phyloP scores from a whole-genome alignment of 2,329 filamentous ascomycete genomes.

The Pseudovirgaria hyperparasitica region DNA sequence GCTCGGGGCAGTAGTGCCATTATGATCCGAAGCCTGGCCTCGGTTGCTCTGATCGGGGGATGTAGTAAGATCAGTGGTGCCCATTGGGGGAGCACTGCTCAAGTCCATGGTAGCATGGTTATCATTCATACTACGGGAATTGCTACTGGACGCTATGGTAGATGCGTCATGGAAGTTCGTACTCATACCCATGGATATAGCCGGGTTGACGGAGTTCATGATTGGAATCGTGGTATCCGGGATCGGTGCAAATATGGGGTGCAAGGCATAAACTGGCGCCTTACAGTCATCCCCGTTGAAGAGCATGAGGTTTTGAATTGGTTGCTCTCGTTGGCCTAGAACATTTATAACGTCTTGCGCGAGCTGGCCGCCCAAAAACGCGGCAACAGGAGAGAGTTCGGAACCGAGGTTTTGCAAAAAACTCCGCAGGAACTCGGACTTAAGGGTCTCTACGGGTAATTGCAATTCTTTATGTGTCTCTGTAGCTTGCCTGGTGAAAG shows the following conservation, averaged over 20 bases:
- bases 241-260: constrained; percentile 42
- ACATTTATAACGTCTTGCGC: constrained; percentile 98
- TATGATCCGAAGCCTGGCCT: too few relatives aligned
- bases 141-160: too few relatives aligned
- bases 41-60: too few relatives aligned
- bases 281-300: constrained; percentile 78
- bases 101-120: too few relatives aligned
- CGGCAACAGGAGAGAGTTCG: constrained; percentile 76
- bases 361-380: constrained; percentile 78
- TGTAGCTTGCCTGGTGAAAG: constrained; percentile 66
- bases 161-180: too few relatives aligned
- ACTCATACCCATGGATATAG: too few relatives aligned
- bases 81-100: too few relatives aligned
- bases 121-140: too few relatives aligned
- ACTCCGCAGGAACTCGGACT: constrained; percentile 54
- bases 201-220: constrained; percentile 3
- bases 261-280: constrained; percentile 68
- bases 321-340: constrained; percentile 78
- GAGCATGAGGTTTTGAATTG: constrained; percentile 86
- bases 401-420: constrained; percentile 79
- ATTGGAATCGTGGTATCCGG: background rate
- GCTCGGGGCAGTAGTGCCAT: too few relatives aligned
- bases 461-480: constrained; percentile 59
- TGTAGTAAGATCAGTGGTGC: too few relatives aligned
- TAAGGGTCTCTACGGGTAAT: constrained; percentile 32